These are phyloP conservation scores for Eucalyptus camaldulensis DNA, from an alignment of 345 rosid species.

Conservation along the genomic window DNA sequence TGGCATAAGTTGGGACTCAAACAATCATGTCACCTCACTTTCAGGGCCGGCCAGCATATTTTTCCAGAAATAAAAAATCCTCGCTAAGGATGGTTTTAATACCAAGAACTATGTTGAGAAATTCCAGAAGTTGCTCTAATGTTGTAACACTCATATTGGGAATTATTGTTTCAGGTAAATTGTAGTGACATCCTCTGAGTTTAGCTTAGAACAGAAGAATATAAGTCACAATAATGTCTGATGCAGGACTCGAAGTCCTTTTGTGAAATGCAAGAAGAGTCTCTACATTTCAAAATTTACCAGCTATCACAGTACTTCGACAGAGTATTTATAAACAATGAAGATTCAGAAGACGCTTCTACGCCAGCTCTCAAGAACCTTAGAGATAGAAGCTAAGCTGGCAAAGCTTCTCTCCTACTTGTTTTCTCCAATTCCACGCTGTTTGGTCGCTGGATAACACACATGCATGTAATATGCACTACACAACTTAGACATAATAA, in stretches of 20 bases:
- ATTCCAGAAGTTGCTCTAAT: neutral
- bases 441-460: neutral
- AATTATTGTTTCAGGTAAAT: neutral
- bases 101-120: neutral
- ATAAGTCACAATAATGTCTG: neutral
- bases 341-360: neutral
- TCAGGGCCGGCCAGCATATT: neutral
- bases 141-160: neutral
- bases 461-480: neutral
- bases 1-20: neutral
- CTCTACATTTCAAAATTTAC: neutral
- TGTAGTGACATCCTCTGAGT: neutral
- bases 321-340: neutral
- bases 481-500: neutral
- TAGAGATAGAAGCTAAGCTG: neutral
- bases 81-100: neutral
- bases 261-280: neutral
- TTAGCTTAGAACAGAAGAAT: neutral
- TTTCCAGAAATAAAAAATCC: neutral
- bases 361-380: neutral
- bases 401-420: neutral
- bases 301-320: neutral
- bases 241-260: neutral
- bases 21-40: neutral
- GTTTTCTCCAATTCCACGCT: neutral